Percentiles rank a stretch among this genome's conserved stretches.
These are phyloP conservation scores for Colletotrichum tanaceti DNA, from an alignment of 2,329 filamentous ascomycete species.

Conservation along the genomic window DNA sequence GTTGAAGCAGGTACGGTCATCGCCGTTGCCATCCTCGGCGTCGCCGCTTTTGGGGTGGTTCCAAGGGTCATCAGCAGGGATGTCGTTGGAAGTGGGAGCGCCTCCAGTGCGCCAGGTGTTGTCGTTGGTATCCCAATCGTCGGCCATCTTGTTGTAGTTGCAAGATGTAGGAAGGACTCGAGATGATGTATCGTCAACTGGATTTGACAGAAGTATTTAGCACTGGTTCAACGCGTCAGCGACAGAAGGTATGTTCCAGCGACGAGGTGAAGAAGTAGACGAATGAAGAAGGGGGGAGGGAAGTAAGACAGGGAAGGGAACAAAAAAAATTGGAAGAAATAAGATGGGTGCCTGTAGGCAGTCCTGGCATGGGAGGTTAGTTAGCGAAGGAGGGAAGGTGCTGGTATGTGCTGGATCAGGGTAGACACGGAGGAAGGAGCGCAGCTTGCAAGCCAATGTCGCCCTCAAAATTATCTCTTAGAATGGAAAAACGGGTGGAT, in stretches of 20 bases:
- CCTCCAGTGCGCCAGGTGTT: too few relatives aligned
- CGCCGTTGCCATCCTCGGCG: slow-evolving; percentile 43
- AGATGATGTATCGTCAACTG: background rate
- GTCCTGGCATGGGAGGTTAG: background rate
- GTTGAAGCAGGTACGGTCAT: slow-evolving; percentile 48
- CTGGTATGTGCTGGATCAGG: background rate
- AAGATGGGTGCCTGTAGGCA: background rate
- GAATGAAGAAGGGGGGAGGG: background rate
- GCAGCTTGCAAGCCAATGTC: background rate
- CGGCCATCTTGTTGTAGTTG: slow-evolving; percentile 24
- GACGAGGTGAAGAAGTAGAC: background rate
- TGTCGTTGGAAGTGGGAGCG: background rate
- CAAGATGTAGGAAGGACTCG: background rate
- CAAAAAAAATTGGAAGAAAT: background rate
- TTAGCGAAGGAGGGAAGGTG: background rate
- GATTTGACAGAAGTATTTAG: slow-evolving; percentile 4
- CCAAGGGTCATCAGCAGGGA: slow-evolving; percentile 33
- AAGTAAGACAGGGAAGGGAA: too few relatives aligned
- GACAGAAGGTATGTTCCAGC: background rate
- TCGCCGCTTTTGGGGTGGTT: slow-evolving; percentile 27
- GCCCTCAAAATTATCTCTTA: background rate
- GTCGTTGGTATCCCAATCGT: slow-evolving; percentile 21
- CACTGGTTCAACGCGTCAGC: slow-evolving; percentile 14
- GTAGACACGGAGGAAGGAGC: background rate
- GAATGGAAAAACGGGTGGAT: too few relatives aligned